Conservation (phyloP, 2,329 filamentous ascomycete genomes). For the Sporothrix inflata region DNA sequence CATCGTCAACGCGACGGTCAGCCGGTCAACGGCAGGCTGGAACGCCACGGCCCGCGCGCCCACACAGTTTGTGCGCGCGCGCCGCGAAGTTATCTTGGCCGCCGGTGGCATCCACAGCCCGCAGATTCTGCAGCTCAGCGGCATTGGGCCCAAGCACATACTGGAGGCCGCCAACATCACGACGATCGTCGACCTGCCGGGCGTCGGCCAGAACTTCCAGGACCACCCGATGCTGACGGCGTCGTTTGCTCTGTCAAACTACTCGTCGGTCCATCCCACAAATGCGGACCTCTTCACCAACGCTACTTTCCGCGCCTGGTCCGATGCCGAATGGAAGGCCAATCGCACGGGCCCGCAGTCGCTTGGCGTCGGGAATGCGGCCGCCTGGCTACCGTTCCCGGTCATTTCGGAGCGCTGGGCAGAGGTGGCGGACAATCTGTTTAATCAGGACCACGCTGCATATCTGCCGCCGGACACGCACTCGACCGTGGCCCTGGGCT, state of each 20-base stretch:
- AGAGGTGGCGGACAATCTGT: constrained; percentile 37
- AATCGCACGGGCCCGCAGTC: constrained; percentile 40
- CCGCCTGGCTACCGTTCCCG: constrained; percentile 42
- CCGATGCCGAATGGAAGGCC: constrained; percentile 35
- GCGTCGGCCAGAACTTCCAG: constrained; percentile 55
- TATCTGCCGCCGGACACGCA: constrained; percentile 42
- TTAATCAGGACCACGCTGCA: constrained; percentile 40
- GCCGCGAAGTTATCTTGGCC: constrained; percentile 49
- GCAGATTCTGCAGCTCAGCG: constrained; percentile 44
- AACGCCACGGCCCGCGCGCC: constrained; percentile 10
- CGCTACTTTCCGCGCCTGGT: constrained; percentile 37
- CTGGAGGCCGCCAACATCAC: constrained; percentile 50
- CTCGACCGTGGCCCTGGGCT: constrained; percentile 45
- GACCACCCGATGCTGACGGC: constrained; percentile 47
- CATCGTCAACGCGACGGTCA: constrained; percentile 18
- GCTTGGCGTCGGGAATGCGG: constrained; percentile 39
- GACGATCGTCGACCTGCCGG: constrained; percentile 47
- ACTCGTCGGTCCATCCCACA: constrained; percentile 33
- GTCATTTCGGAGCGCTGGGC: constrained; percentile 39
- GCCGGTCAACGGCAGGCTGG: background rate
- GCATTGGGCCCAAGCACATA: constrained; percentile 46
- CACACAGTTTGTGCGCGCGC: constrained; percentile 37
- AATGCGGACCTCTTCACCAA: constrained; percentile 35
- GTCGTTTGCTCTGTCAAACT: constrained; percentile 33
- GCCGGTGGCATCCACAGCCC: constrained; percentile 49